phyloP scores from a whole-genome alignment of 768 basidiomycete genomes.

The Mycena filopes region DNA sequence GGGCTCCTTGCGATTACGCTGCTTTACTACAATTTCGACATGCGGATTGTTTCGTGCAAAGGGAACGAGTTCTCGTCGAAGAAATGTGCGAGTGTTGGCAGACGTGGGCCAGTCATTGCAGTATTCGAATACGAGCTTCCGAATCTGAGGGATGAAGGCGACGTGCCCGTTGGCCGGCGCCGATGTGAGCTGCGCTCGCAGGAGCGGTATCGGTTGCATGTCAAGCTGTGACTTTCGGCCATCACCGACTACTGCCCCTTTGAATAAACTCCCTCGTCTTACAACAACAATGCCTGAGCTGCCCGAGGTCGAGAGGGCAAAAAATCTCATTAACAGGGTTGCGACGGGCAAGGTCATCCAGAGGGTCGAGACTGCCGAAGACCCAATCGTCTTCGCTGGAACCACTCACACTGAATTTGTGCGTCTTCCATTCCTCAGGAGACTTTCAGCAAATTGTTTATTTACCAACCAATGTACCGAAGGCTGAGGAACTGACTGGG shows the following conservation, averaged over 20 bases:
- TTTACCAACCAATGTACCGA: slow-evolving; percentile 13
- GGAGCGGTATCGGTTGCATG: slow-evolving; percentile 41
- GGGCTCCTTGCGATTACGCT: slow-evolving; percentile 66
- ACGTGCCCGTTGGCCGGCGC: slow-evolving; percentile 78
- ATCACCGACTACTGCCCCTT: no score
- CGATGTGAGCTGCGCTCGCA: slow-evolving; percentile 62
- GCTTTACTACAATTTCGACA: slow-evolving; percentile 72
- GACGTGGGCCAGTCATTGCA: slow-evolving; percentile 88
- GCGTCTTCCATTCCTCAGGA: slow-evolving; percentile 38
- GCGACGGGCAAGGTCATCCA: slow-evolving; percentile 64
- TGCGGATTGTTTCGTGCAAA: slow-evolving; percentile 79
- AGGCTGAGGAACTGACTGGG: slow-evolving; percentile 66
- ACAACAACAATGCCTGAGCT: slow-evolving; percentile 27
- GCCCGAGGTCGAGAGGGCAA: slow-evolving; percentile 78
- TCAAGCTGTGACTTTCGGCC: no score
- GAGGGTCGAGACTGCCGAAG: slow-evolving; percentile 67
- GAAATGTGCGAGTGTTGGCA: slow-evolving; percentile 72
- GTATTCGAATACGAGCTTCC: slow-evolving; percentile 90
- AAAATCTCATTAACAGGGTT: slow-evolving; percentile 61
- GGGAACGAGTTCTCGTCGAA: slow-evolving; percentile 68
- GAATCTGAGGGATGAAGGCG: slow-evolving; percentile 79
- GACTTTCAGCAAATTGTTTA: not conserved
- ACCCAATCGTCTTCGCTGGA: slow-evolving; percentile 71
- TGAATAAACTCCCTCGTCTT: not conserved
- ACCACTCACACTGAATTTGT: slow-evolving; percentile 72